Conservation (phyloP, 2,329 filamentous ascomycete species). For the Nannizziopsis arthrosporioides region DNA sequence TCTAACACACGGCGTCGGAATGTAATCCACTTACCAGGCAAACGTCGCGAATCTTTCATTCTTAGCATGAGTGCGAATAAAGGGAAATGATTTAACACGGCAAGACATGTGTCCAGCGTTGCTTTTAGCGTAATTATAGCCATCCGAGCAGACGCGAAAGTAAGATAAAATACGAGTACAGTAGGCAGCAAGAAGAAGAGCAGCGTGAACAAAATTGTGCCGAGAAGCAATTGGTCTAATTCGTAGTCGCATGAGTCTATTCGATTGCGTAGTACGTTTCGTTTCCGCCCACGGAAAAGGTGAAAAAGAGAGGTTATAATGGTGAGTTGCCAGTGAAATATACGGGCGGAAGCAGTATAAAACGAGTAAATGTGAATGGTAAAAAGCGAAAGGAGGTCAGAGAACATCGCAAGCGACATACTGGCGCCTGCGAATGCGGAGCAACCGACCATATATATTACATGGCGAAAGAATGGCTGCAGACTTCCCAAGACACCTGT, state of each 20-base stretch:
- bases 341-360: slow-evolving; percentile 89
- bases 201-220: slow-evolving; percentile 90
- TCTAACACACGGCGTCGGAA: slow-evolving; percentile 11
- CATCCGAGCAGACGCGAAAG: slow-evolving; percentile 90
- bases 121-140: slow-evolving; percentile 89
- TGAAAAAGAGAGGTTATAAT: slow-evolving; percentile 98
- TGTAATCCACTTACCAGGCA: slow-evolving; percentile 56
- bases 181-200: slow-evolving; percentile 92
- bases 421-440: slow-evolving; percentile 92
- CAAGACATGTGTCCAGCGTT: slow-evolving; percentile 76
- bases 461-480: slow-evolving; percentile 65
- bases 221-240: slow-evolving; percentile 86
- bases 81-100: slow-evolving; percentile 93
- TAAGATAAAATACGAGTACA: slow-evolving; percentile 90
- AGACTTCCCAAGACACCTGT: slow-evolving; percentile 65
- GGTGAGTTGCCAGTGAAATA: slow-evolving; percentile 96
- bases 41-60: slow-evolving; percentile 77
- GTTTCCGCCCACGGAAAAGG: slow-evolving; percentile 93
- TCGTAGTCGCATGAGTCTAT: slow-evolving; percentile 99
- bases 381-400: slow-evolving; percentile 78
- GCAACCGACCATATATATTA: slow-evolving; percentile 88
- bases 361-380: slow-evolving; percentile 97
- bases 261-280: slow-evolving; percentile 90
- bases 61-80: slow-evolving; percentile 93
- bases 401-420: slow-evolving; percentile 92